These are phyloP conservation scores for Styphnolobium japonicum DNA, from an alignment of 306 rosid species.

Conservation along the genomic window DNA sequence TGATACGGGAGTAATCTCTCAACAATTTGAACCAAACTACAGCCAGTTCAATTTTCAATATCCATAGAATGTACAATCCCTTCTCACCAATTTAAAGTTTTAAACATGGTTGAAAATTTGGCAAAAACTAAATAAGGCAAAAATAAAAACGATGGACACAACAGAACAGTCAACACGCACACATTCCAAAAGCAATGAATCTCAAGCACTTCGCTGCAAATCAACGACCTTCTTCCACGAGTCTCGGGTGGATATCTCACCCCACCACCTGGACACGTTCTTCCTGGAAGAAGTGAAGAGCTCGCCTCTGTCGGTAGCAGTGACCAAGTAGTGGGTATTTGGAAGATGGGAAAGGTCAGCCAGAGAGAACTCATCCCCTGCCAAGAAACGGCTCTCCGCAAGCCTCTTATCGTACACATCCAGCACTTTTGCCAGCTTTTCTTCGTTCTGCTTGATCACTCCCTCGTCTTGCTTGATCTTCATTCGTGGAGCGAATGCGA, in stretches of 20 bases:
- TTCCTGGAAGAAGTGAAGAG: slow-evolving; percentile 44
- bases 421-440: slow-evolving; percentile 63
- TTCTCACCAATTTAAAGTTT: background rate
- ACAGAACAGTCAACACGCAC: background rate
- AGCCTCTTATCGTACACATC: slow-evolving; percentile 68
- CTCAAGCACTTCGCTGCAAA: slow-evolving; percentile 38
- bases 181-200: background rate
- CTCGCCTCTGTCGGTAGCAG: slow-evolving; percentile 33
- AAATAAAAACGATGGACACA: background rate
- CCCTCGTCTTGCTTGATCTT: slow-evolving; percentile 60
- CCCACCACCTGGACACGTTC: slow-evolving; percentile 82
- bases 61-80: background rate
- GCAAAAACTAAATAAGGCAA: background rate
- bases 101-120: background rate
- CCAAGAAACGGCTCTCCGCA: slow-evolving; percentile 58
- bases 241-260: slow-evolving; percentile 60
- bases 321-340: slow-evolving; percentile 55
- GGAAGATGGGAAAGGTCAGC: slow-evolving; percentile 95
- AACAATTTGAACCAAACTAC: too few relatives aligned
- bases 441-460: slow-evolving; percentile 50
- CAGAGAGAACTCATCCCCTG: slow-evolving; percentile 71
- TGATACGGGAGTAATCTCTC: too few relatives aligned
- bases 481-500: slow-evolving; percentile 81
- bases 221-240: slow-evolving; percentile 67
- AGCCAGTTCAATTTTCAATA: background rate